These are phyloP conservation scores for Spathaspora girioi DNA, from an alignment of 805 yeast species.

Conservation along the genomic window DNA sequence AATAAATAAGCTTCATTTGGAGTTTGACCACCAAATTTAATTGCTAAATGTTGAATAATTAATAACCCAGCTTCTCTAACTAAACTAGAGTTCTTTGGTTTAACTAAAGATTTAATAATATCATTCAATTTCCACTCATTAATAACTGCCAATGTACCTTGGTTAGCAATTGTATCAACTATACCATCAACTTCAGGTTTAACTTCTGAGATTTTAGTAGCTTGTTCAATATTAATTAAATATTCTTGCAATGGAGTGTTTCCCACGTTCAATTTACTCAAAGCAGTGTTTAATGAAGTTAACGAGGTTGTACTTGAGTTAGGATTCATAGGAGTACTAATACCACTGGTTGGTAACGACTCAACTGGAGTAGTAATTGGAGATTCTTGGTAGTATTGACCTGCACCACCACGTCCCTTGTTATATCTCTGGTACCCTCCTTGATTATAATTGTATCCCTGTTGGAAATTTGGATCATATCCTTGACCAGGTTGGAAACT, in stretches of 20 bases:
- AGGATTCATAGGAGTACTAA: constrained; percentile 30
- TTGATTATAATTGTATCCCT: constrained; percentile 4
- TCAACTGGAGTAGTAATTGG: constrained; percentile 19
- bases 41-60: constrained; percentile 54
- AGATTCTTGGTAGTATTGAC: constrained; percentile 5
- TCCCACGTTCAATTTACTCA: constrained; percentile 53
- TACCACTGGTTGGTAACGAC: constrained; percentile 34
- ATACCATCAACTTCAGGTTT: constrained; percentile 52
- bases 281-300: constrained; percentile 66
- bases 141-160: constrained; percentile 40
- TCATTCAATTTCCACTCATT: constrained; percentile 65
- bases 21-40: constrained; percentile 60
- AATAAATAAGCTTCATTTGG: constrained; percentile 76
- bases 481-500: constrained; percentile 9
- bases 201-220: constrained; percentile 51
- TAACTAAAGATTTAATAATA: constrained; percentile 60
- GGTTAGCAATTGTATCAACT: constrained; percentile 44
- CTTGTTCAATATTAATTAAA: constrained; percentile 48
- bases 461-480: constrained; percentile 9
- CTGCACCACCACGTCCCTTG: constrained; percentile 1
- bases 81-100: constrained; percentile 69
- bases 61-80: constrained; percentile 76
- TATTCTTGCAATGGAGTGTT: constrained; percentile 63
- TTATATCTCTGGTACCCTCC: constrained; percentile 1
- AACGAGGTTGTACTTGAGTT: constrained; percentile 66